Percentiles rank a stretch among this genome's conserved stretches.
These are phyloP conservation scores for Cyanodermella asteris DNA, from an alignment of 2,329 filamentous ascomycete species.

Conservation along the genomic window DNA sequence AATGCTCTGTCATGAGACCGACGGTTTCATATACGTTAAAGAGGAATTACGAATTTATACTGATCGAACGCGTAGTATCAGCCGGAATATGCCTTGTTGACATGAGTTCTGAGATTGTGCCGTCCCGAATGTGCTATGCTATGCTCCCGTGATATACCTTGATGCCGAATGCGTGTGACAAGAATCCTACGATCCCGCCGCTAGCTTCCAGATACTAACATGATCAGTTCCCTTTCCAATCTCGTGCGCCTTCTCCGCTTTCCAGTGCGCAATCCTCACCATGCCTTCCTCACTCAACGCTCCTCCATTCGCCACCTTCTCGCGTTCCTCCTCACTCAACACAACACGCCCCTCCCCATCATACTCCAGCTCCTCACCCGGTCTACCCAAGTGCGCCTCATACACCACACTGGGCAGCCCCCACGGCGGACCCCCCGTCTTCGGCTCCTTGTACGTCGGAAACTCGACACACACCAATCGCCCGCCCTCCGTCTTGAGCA, in stretches of 20 bases:
- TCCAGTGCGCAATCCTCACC: conserved; percentile 30
- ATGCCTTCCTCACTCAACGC: conserved; percentile 18
- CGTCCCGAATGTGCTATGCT: too few species aligned
- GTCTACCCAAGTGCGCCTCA: conserved; percentile 44
- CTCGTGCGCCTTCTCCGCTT: conserved; percentile 33
- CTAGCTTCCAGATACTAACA: conserved; percentile 30
- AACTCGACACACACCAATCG: conserved; percentile 51
- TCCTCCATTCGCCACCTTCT: conserved; percentile 24
- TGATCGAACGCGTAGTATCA: too few species aligned
- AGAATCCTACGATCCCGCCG: too few species aligned
- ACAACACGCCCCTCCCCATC: conserved; percentile 29
- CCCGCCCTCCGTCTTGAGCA: conserved; percentile 28
- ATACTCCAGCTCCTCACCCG: conserved; percentile 46
- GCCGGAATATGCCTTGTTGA: too few species aligned
- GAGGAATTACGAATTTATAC: too few species aligned
- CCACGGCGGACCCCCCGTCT: conserved; percentile 49
- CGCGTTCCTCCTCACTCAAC: too few species aligned
- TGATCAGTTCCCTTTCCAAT: conserved; percentile 27
- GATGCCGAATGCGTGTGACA: too few species aligned
- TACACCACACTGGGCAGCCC: conserved; percentile 48
- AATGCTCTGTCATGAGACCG: too few species aligned
- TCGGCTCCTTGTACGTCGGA: conserved; percentile 47
- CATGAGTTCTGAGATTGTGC: too few species aligned
- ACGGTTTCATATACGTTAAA: too few species aligned
- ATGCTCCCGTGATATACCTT: too few species aligned